phyloP scores from a whole-genome alignment of 768 basidiomycete genomes.

The Russula dissimulans region DNA sequence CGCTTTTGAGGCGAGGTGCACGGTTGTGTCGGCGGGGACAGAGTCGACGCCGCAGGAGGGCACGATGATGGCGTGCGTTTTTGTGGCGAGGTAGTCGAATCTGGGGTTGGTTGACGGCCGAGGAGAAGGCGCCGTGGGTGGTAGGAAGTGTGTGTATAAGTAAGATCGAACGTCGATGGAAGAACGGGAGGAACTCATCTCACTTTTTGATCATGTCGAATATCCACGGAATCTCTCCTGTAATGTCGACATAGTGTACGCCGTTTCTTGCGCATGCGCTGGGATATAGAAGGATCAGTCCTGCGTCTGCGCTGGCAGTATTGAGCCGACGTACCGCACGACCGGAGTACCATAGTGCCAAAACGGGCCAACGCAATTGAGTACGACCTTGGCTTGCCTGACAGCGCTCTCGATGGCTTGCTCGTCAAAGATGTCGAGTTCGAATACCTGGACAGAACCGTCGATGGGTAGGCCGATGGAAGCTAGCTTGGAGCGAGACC shows the following conservation, averaged over 20 bases:
- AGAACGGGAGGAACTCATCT: conserved; percentile 21
- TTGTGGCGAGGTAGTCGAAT: conserved; percentile 62
- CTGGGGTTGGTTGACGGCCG: conserved; percentile 28
- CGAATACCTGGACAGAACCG: conserved; percentile 31
- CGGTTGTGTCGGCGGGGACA: conserved; percentile 61
- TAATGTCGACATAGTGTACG: conserved; percentile 80
- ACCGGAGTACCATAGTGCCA: conserved; percentile 65
- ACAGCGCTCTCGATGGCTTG: conserved; percentile 50
- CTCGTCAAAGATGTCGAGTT: conserved; percentile 50
- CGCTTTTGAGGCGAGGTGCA: conserved; percentile 60
- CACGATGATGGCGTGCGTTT: conserved; percentile 65
- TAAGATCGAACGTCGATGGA: too few species aligned
- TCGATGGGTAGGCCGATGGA: conserved; percentile 7
- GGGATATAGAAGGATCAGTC: background rate
- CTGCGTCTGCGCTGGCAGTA: background rate
- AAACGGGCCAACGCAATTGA: conserved; percentile 72
- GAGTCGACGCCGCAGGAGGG: conserved; percentile 76
- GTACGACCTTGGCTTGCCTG: conserved; percentile 51
- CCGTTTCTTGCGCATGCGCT: conserved; percentile 68
- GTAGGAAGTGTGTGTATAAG: background rate
- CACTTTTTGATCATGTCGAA: conserved; percentile 50
- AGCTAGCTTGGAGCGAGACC: conserved; percentile 13
- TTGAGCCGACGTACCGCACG: conserved; percentile 39
- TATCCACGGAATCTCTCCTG: conserved; percentile 65
- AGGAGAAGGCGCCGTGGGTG: background rate